Evolutionary conservation across 305 asterid species (phyloP).

Genomic region (Nicotiana rustica): DNA sequence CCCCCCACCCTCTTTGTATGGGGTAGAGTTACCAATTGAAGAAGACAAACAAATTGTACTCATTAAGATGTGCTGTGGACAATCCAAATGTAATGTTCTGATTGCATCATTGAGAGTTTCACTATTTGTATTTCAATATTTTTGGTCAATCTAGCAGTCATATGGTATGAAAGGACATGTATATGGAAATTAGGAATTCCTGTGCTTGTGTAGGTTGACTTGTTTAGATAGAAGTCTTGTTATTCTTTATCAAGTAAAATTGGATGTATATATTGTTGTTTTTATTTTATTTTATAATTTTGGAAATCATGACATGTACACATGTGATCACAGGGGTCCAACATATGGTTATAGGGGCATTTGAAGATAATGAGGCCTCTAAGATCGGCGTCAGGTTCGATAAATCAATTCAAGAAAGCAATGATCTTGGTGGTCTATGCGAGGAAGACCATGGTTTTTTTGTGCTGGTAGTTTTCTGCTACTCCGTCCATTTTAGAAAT

Average conservation of each 20-base stretch:
- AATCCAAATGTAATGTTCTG: neutral
- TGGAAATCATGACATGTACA: conserved; percentile 10
- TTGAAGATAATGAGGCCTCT: conserved; percentile 85
- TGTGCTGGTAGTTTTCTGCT: conserved; percentile 66
- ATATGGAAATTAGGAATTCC: neutral
- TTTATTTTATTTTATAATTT: neutral
- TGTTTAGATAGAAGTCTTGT: conserved; percentile 17
- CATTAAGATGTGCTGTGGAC: neutral
- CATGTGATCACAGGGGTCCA: conserved; percentile 70
- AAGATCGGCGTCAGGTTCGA: conserved; percentile 93
- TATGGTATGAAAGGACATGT: conserved; percentile 1
- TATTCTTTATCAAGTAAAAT: conserved; percentile 23
- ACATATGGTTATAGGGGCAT: conserved; percentile 70
- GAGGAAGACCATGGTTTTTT: conserved; percentile 94
- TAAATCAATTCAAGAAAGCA: conserved; percentile 78
- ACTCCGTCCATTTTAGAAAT: conserved; percentile 7
- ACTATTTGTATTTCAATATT: neutral
- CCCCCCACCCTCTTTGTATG: too few relatives aligned
- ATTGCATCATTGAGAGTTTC: conserved; percentile 4
- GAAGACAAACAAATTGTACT: neutral
- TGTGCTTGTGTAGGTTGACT: neutral
- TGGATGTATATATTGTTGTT: neutral
- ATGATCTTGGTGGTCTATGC: conserved; percentile 89
- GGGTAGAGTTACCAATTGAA: neutral
- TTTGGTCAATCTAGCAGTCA: neutral